Evolutionary conservation across 805 yeast species (phyloP), one percentile per base, ranked within the genome.

Genomic region (Candida stauntonica): DNA sequence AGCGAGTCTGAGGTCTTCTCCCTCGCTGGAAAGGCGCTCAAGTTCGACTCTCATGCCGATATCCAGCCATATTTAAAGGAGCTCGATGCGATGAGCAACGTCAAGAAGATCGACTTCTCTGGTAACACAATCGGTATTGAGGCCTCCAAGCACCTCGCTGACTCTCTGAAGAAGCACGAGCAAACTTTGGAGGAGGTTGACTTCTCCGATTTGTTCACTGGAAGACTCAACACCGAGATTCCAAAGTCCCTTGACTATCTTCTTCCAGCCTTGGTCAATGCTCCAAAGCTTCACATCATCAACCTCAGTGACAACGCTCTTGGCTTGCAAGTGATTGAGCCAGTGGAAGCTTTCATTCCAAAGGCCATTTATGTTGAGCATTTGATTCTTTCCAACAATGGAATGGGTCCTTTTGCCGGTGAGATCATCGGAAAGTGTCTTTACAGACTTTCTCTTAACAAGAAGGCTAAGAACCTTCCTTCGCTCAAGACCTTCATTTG

Each of bases 401-500:
- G 99, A 39, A 82, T 93, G 79, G 99, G 99, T 26, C 99, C 99
- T 18, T 84, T 84, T 60, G 95, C 98, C 1, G 99, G 99, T 53
- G 82, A 91, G 41, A 77, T 95, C 60, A 85, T 93, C 45, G 99
- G 97, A 44, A 78, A 79, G 52, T 86, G 96, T 4, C 73, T 93
- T 33, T 86, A 70, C 64, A 72, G 74, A 50, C 72, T 91, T 47
- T 78, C 93, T 16, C 61, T 60, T 36, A 81, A 79, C 41, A 88
- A 88, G 63, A 60, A 67, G 47, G 61, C 61, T 34, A 58, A 61
- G n/a, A 52, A 58, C 21, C 63, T 65, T 29, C 67, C 73, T 17
- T 64, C 75, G 38, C 73, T 88, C 57, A 80, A 82, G 54, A 86
- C 97, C 2, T 91, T 93, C 50, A 76, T 93, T 54, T 93, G 99